Percentiles rank a stretch among this genome's conserved stretches.
These are phyloP conservation scores for Sphenostylis stenocarpa DNA, from an alignment of 306 rosid species.

Conservation along the genomic window DNA sequence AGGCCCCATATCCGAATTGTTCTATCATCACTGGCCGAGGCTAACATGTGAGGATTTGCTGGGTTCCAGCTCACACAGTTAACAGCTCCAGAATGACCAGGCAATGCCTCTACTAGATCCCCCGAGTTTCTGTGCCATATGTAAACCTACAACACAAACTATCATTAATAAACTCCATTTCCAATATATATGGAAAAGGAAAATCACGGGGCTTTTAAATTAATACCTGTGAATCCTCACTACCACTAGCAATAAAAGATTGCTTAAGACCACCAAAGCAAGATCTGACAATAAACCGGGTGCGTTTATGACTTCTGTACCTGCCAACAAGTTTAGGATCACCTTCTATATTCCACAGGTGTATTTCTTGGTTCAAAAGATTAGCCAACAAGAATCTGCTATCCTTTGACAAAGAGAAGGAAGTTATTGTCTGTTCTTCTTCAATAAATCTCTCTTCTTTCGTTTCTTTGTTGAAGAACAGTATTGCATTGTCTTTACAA, in stretches of 20 bases:
- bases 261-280: constrained; percentile 87
- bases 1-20: constrained; percentile 95
- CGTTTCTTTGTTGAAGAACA: constrained; percentile 67
- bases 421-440: constrained; percentile 73
- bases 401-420: constrained; percentile 80
- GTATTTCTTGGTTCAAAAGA: constrained; percentile 88
- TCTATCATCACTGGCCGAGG: constrained; percentile 94
- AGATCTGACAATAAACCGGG: constrained; percentile 76
- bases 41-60: constrained; percentile 88
- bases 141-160: constrained; percentile 61
- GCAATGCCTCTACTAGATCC: constrained; percentile 66
- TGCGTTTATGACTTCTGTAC: constrained; percentile 72
- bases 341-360: constrained; percentile 79
- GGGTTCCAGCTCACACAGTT: constrained; percentile 99
- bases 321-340: constrained; percentile 57
- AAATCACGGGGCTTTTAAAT: neutral
- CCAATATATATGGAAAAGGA: neutral
- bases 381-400: constrained; percentile 69
- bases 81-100: constrained; percentile 96
- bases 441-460: constrained; percentile 63
- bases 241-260: constrained; percentile 90
- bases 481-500: constrained; percentile 52
- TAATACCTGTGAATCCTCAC: constrained; percentile 95
- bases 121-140: constrained; percentile 82
- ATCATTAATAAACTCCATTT: constrained; percentile 11